Evolutionary conservation across 148 eudicot species (phyloP).

Genomic region (Nyssa sinensis): DNA sequence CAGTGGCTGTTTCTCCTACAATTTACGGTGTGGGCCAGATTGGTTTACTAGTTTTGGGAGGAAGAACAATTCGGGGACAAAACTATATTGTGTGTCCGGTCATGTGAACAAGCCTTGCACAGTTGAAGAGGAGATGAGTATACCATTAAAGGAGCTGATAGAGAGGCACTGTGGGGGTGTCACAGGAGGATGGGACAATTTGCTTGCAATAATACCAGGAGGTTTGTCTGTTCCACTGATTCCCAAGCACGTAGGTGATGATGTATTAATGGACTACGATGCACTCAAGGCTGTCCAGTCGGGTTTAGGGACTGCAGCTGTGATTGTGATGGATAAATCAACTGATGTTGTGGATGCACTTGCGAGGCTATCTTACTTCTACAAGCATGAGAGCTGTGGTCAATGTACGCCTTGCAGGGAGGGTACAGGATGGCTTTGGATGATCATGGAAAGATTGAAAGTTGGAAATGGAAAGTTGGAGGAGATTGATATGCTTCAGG

Average conservation of each 20-base stretch:
- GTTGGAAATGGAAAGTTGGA: conserved; percentile 89
- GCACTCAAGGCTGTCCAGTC: conserved; percentile 90
- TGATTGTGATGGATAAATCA: conserved; percentile 95
- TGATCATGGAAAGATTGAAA: conserved; percentile 85
- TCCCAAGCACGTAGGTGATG: conserved; percentile 78
- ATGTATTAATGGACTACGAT: conserved; percentile 92
- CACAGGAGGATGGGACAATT: conserved; percentile 94
- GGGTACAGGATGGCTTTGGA: conserved; percentile 93
- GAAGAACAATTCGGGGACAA: conserved; percentile 88
- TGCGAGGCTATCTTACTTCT: conserved; percentile 88
- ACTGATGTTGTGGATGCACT: conserved; percentile 91
- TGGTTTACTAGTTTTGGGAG: conserved; percentile 94
- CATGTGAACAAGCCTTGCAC: conserved; percentile 98
- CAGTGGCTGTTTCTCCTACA: conserved; percentile 93
- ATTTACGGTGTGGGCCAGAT: conserved; percentile 92
- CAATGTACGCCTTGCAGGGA: conserved; percentile 93
- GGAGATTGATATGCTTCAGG: conserved; percentile 96
- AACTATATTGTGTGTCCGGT: conserved; percentile 80
- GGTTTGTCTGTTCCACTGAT: conserved; percentile 91
- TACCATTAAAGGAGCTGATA: conserved; percentile 77
- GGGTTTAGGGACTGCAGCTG: conserved; percentile 91
- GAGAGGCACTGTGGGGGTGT: conserved; percentile 98
- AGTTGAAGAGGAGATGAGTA: conserved; percentile 97
- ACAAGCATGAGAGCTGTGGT: conserved; percentile 95
- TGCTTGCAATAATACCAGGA: conserved; percentile 92